These are phyloP conservation scores for Sesbania bispinosa DNA, from an alignment of 306 rosid species.

Conservation along the genomic window DNA sequence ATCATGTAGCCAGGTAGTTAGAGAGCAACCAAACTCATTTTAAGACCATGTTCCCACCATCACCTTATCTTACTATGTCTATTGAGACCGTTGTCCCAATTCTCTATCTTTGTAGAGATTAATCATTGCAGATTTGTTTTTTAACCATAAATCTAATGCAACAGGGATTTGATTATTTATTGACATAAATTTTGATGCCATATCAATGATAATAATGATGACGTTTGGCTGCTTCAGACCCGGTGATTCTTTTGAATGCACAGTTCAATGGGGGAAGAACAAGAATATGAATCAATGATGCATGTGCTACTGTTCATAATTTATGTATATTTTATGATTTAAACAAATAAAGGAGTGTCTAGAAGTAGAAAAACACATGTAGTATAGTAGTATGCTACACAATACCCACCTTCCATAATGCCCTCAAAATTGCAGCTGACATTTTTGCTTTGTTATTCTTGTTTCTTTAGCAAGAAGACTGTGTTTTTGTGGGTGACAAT, in stretches of 20 bases:
- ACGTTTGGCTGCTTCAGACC: conserved; percentile 25
- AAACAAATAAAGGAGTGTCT: not conserved
- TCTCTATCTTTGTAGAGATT: conserved; percentile 19
- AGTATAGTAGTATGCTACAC: not conserved
- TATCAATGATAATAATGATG: conserved; percentile 20
- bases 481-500: too few relatives aligned
- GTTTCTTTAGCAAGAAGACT: not conserved
- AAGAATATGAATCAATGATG: conserved; percentile 29
- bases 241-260: conserved; percentile 15
- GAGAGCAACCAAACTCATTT: conserved; percentile 39
- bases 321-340: conserved; percentile 15
- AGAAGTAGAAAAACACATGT: conserved; percentile 17
- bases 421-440: not conserved
- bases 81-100: conserved; percentile 26
- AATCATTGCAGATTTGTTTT: conserved; percentile 3
- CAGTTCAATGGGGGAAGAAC: conserved; percentile 14
- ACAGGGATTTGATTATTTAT: conserved; percentile 3
- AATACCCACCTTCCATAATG: not conserved
- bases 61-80: conserved; percentile 15
- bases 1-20: conserved; percentile 62
- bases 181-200: conserved; percentile 11
- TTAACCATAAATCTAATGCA: conserved; percentile 12
- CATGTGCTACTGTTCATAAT: conserved; percentile 40
- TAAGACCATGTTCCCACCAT: conserved; percentile 35
- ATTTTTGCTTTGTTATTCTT: not conserved